Percentiles rank a stretch among this genome's conserved stretches.
Evolutionary conservation across 805 yeast genomes (phyloP).

Genomic region (Geotrichum ghanense): DNA sequence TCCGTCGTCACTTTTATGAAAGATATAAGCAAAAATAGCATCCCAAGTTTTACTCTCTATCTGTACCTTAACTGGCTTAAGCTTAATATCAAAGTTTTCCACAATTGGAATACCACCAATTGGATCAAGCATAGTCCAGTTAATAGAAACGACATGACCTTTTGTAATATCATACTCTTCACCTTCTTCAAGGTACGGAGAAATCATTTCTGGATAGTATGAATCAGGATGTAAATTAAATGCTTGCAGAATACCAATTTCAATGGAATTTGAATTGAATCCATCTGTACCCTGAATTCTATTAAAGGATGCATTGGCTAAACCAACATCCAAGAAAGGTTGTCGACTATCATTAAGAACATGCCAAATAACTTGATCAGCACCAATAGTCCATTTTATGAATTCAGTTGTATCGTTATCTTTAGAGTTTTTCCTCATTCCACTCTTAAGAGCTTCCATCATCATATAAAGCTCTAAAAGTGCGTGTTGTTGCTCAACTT

Average conservation of each 20-base stretch:
- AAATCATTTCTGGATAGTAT: constrained; percentile 58
- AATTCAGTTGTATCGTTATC: constrained; percentile 22
- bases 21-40: constrained; percentile 53
- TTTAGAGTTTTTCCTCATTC: constrained; percentile 17
- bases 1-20: constrained; percentile 39
- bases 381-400: constrained; percentile 40
- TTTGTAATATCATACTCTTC: constrained; percentile 3
- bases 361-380: constrained; percentile 64
- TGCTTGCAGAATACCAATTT: constrained; percentile 54
- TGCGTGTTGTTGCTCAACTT: constrained; percentile 21
- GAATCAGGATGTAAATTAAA: constrained; percentile 49
- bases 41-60: constrained; percentile 63
- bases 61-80: constrained; percentile 60
- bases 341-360: constrained; percentile 46
- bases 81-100: constrained; percentile 44
- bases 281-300: constrained; percentile 57
- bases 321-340: constrained; percentile 60
- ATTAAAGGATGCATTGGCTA: constrained; percentile 49
- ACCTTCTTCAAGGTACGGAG: constrained; percentile 31
- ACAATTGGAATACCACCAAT: constrained; percentile 88
- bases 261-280: constrained; percentile 49
- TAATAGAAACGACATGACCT: background rate
- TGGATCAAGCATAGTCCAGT: constrained; percentile 74
- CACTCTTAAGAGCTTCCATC: constrained; percentile 25
- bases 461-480: constrained; percentile 23